These are phyloP conservation scores for Aphanocladium album DNA, from an alignment of 2,329 filamentous ascomycete genomes.

Conservation along the genomic window DNA sequence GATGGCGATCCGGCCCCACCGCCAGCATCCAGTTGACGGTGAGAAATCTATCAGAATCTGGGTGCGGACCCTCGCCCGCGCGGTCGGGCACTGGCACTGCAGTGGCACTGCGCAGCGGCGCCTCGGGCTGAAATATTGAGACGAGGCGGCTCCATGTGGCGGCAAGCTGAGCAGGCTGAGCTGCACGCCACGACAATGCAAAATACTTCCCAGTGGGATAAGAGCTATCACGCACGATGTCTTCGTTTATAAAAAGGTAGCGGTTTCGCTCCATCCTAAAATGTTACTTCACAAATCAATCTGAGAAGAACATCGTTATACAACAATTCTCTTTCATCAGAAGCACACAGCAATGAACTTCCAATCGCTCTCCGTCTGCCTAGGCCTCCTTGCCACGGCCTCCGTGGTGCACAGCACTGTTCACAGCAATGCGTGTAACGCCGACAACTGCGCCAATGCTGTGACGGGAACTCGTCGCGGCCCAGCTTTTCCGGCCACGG, in stretches of 20 bases:
- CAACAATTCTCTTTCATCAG: background rate
- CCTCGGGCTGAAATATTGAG: background rate
- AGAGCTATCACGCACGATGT: background rate
- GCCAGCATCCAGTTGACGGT: background rate
- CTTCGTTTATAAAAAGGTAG: background rate
- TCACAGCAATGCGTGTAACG: background rate
- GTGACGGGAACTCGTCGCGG: constrained; percentile 12
- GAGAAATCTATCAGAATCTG: background rate
- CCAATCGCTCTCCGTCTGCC: background rate
- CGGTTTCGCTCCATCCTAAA: background rate
- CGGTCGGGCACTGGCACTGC: background rate
- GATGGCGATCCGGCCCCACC: background rate
- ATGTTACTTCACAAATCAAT: background rate
- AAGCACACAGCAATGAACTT: background rate
- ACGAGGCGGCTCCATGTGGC: background rate
- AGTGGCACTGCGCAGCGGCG: background rate
- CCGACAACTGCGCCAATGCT: constrained; percentile 12
- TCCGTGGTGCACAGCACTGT: background rate
- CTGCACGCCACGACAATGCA: background rate
- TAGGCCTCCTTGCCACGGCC: background rate
- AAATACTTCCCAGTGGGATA: background rate
- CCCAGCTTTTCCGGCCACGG: background rate
- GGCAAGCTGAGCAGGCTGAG: background rate
- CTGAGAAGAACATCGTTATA: background rate
- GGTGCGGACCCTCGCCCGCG: background rate